Evolutionary conservation across 345 rosid genomes (phyloP).

Genomic region (Bretschneidera sinensis): DNA sequence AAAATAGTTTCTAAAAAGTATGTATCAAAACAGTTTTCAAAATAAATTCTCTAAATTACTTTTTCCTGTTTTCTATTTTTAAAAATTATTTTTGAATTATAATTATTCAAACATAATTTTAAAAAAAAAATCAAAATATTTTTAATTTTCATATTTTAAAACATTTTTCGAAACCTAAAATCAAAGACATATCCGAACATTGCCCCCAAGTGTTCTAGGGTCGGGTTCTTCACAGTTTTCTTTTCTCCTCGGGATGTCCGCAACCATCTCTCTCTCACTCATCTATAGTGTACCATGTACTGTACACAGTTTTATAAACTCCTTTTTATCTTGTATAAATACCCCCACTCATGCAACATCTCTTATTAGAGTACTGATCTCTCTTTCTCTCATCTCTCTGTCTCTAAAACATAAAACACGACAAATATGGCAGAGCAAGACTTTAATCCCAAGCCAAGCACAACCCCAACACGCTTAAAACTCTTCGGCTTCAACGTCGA

Average conservation of each 20-base stretch:
- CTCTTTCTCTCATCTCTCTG: conserved; percentile 6
- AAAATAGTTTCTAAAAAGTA: too few relatives aligned
- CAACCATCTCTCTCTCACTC: conserved; percentile 29
- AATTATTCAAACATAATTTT: too few relatives aligned
- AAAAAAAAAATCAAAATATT: too few relatives aligned
- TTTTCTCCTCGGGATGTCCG: conserved; percentile 57
- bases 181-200: conserved; percentile 10
- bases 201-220: conserved; percentile 42
- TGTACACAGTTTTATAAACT: conserved; percentile 10
- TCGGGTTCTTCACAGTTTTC: conserved; percentile 38
- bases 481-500: conserved; percentile 91
- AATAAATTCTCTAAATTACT: too few relatives aligned
- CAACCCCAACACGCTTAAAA: conserved; percentile 49
- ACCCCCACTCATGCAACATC: conserved; percentile 38
- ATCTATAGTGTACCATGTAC: conserved; percentile 1
- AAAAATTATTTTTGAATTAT: too few relatives aligned
- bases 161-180: not conserved
- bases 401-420: not conserved
- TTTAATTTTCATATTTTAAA: too few relatives aligned
- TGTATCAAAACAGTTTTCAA: too few relatives aligned
- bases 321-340: conserved; percentile 28
- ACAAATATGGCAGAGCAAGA: conserved; percentile 54
- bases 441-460: conserved; percentile 29
- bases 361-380: conserved; percentile 21
- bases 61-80: too few relatives aligned